Base-by-base conservation (phyloP, 768 basidiomycete genomes). In the Steccherinum ochraceum region DNA sequence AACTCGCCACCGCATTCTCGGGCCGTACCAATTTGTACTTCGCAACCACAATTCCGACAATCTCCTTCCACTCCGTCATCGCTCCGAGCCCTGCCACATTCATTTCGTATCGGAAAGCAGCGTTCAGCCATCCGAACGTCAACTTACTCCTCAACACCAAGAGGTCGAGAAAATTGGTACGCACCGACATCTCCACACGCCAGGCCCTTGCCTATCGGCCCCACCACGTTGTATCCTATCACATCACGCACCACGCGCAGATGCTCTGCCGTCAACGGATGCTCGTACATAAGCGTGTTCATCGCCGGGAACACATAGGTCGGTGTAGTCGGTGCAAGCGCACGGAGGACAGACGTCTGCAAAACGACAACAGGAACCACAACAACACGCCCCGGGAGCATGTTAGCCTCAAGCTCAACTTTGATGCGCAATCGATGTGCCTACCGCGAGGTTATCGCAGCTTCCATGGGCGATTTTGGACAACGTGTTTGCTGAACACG, bases 251-350 rank as follows among this genome's bases (percentile, higher is more conserved):
- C 76, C 35, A 87, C 61, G 20, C 81, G 77, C 40, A 98, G 68
- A 61, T 99, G 96, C 55, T 87, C 80, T 1, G 80, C 78, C 0
- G 94, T 97, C 41, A 98, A 75, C 18, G 93, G 93, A 63, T 98
- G 94, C 52, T 89, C 82, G 62, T 90, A 98, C 95, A 99, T 99
- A 57, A 91, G 73, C 2, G 96, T 98, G 66, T 99, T 99, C 95
- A 98, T 99, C 0, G 95, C 96, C 1, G 95, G 95, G 62, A 94
- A 98, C 30, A 97, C 68, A 61, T 86, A 92, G 5, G 91, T 93
- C 5, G 89, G 88, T 0, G 91, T 96, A 4, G 79, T 75, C 0
- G 93, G 89, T 2, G 88, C 74, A 0, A 95, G 72, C 0, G 92
- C 94, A 19, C 92, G 83, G 53, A 96, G 77, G 3, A 96, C 76